Conservation (phyloP, 1,139 yeast genomes). For the Casaregolazyma suthepensis region DNA sequence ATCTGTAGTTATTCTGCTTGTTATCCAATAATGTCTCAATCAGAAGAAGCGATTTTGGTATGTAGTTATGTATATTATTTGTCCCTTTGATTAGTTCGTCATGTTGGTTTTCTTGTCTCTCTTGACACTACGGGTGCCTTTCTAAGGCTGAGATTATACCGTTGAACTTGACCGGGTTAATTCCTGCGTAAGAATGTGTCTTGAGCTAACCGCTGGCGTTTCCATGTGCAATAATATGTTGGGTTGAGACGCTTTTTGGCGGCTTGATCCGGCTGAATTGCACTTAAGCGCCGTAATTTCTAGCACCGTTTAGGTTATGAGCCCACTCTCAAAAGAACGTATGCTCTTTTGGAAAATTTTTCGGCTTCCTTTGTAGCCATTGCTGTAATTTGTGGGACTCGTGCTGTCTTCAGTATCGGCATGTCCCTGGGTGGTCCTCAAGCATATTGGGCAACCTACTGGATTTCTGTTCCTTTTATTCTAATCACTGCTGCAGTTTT, state of each 20-base stretch:
- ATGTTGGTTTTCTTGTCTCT: neutral
- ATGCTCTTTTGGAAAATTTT: conserved; percentile 23
- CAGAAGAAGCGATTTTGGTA: conserved; percentile 9
- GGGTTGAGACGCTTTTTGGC: neutral
- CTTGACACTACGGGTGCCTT: conserved; percentile 13
- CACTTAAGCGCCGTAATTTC: neutral
- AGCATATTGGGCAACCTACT: conserved; percentile 25
- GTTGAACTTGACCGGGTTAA: conserved; percentile 27
- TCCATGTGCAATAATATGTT: neutral
- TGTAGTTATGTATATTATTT: conserved; percentile 4
- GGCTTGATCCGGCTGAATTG: neutral
- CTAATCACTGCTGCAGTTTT: conserved; percentile 25
- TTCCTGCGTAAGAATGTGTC: conserved; percentile 25
- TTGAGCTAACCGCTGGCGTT: conserved; percentile 3
- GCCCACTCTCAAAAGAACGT: conserved; percentile 21
- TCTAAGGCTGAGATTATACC: conserved; percentile 23
- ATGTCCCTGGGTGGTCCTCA: conserved; percentile 26
- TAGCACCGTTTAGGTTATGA: conserved; percentile 22
- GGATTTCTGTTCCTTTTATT: conserved; percentile 20
- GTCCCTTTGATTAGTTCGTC: neutral
- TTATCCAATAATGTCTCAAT: neutral
- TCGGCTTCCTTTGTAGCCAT: conserved; percentile 26
- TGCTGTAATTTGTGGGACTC: conserved; percentile 22
- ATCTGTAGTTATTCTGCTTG: neutral
- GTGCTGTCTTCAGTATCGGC: conserved; percentile 22